Evolutionary conservation across 345 rosid species (phyloP), one percentile per base, ranked within the genome.

Genomic region (Balakata baccata): DNA sequence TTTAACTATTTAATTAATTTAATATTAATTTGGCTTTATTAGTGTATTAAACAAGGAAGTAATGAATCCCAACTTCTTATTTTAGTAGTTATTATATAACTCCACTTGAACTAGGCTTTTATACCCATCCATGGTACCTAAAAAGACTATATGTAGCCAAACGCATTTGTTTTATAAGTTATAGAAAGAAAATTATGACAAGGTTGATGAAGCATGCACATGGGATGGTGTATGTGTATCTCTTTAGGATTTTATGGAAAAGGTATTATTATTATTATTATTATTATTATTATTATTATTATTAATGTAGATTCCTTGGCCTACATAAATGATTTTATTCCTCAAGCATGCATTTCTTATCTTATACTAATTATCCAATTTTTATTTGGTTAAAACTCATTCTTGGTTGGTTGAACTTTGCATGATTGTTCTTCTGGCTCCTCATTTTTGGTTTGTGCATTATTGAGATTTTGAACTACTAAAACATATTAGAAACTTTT

Each of bases 161-260:
- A 69, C 66, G 53, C 78, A 71, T 58, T 76, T 67, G 61, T 56
- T 57, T 73, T 64, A 37, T 73, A 25, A 53, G 18, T 37, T 37
- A 11, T 41, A 53, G 7, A 18, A 46, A 22, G 0, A 18, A 34
- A 62, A 47, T 47, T 25, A 11, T 13, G 57, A 68, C 43, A 12
- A 75, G 51, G 59, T 68, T 38, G 71, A 75, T 61, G 76, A 76
- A 74, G 81, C 86, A 76, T 72, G 81, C 86, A 83, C 86, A 85
- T 85, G 81, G 84, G 82, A 56, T 69, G 85, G 71, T 66, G 74
- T 52, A 67, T 54, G 5, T 5, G 5, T 18, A 54, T 80, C 78
- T 80, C 79, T 75, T 74, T 76, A 57, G n/a, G 38, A 67, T 29
- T 68, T 80, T 59, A 66, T 67, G 66, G 72, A 82, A 58, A 54